Evolutionary conservation across 768 basidiomycete species (phyloP).

Genomic region (Boletus reticulatus): DNA sequence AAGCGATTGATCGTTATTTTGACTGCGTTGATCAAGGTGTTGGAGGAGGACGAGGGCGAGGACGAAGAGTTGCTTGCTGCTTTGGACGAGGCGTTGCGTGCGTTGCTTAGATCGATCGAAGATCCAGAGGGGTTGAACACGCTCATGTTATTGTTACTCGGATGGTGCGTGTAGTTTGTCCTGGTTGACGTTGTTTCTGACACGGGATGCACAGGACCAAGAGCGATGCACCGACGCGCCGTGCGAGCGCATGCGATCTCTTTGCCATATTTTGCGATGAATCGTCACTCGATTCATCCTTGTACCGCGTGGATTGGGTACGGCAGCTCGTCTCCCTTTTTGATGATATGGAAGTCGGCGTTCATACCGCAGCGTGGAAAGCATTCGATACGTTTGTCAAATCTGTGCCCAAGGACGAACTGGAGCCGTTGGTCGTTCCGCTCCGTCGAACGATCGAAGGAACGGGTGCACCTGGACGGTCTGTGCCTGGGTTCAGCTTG

Average conservation of each 20-base stretch:
- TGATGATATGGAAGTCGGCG: conserved; percentile 71
- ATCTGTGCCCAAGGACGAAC: conserved; percentile 87
- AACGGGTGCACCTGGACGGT: conserved; percentile 71
- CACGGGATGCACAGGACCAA: conserved; percentile 60
- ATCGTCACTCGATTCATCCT: conserved; percentile 73
- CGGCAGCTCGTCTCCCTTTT: conserved; percentile 81
- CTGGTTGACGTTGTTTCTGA: background rate
- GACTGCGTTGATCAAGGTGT: conserved; percentile 71
- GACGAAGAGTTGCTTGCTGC: conserved; percentile 70
- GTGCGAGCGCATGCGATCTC: conserved; percentile 75
- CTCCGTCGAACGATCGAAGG: conserved; percentile 86
- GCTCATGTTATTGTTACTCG: conserved; percentile 83
- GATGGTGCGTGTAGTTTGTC: conserved; percentile 58
- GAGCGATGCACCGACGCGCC: conserved; percentile 62
- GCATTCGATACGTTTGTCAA: conserved; percentile 89
- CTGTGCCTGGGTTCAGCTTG: conserved; percentile 83
- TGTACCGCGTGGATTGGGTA: conserved; percentile 94
- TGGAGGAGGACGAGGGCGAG: conserved; percentile 65
- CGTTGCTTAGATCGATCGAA: conserved; percentile 72
- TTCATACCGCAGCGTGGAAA: conserved; percentile 79
- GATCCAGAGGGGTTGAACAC: conserved; percentile 90
- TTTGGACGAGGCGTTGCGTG: conserved; percentile 70
- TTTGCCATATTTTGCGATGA: conserved; percentile 84
- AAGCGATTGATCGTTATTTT: conserved; percentile 78
- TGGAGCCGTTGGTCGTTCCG: conserved; percentile 87